Base-by-base conservation (phyloP, 768 basidiomycete species). In the Panaeolus papilionaceus region DNA sequence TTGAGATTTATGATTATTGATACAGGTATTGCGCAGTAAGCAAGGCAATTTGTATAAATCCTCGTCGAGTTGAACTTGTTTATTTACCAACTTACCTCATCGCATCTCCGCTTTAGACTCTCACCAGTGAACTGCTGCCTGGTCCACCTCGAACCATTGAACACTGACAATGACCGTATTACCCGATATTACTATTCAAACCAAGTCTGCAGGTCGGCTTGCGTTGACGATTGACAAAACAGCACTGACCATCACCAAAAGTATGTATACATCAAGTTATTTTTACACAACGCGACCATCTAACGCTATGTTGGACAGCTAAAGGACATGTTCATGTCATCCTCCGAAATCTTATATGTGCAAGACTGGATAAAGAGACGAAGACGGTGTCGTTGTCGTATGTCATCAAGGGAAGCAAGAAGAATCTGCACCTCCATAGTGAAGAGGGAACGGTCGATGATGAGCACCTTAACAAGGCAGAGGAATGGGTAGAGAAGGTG, bases 401-500 rank as follows among this genome's bases (percentile, higher is more conserved):
- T 70, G 69, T 93, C 49, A 77, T 76, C 0, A 84, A 81, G 70
- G 79, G 78, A 65, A 18, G 14, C 16, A 81, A 82, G 68, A 78
- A 80, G 66, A 82, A 82, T 28, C 76, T 83, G 38, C 71, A 72
- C 6, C 79, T 91, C 38, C 74, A 77, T 40, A 79, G 82, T 28
- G 62, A 88, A 44, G 79, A 79, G 16, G 89, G 89, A 5, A 69
- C 64, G 12, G 79, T 78, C 37, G 71, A 69, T 2, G 72, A 73
- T 23, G 54, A 66, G 26, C 72, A 79, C 10, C 77, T 83, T 6
- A 64, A 76, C 37, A 77, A 79, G 10, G 77, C 74, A 1, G 77
- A 84, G 61, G 75, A 84, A 62, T 94, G 92, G 89, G 82, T 84
- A 16, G 80, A 82, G 61, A 74, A 78, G 3, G 75, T 92, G 23